Evolutionary conservation across 805 yeast genomes (phyloP).

Genomic region (Barnettozyma populi): DNA sequence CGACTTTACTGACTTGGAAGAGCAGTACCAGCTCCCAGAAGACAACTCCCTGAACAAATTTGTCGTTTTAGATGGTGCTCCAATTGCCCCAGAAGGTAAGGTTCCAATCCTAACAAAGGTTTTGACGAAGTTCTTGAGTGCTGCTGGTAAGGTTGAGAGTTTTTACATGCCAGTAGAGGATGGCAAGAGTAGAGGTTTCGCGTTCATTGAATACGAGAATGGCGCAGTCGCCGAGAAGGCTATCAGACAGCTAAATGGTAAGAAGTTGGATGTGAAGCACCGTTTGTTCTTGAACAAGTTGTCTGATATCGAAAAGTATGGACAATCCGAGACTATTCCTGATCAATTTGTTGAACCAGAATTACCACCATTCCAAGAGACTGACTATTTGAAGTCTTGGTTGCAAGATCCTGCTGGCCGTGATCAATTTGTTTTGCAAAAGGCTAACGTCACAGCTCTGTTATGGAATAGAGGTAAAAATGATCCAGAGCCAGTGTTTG

Average conservation of each 20-base stretch:
- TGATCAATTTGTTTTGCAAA: conserved; percentile 83
- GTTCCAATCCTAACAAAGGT: conserved; percentile 81
- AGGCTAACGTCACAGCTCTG: conserved; percentile 74
- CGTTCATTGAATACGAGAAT: conserved; percentile 75
- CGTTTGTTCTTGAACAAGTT: conserved; percentile 79
- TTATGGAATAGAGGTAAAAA: conserved; percentile 77
- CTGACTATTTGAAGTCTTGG: conserved; percentile 87
- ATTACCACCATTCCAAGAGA: conserved; percentile 63
- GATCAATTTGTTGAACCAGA: conserved; percentile 67
- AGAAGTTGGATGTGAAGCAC: conserved; percentile 91
- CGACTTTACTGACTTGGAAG: conserved; percentile 83
- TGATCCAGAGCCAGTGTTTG: conserved; percentile 70
- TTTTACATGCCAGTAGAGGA: conserved; percentile 76
- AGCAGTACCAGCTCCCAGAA: conserved; percentile 57
- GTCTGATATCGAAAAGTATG: conserved; percentile 76
- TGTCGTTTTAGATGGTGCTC: conserved; percentile 91
- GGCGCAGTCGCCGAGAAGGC: conserved; percentile 69
- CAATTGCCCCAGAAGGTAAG: conserved; percentile 88
- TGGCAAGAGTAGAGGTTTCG: conserved; percentile 79
- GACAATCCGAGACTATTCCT: conserved; percentile 54
- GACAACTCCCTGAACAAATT: conserved; percentile 65
- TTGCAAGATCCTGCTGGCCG: conserved; percentile 82
- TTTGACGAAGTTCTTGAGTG: conserved; percentile 68
- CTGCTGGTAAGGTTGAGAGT: conserved; percentile 73
- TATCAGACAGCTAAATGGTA: conserved; percentile 74